These are phyloP conservation scores for Strobilomyces echinocephalus DNA, from an alignment of 768 basidiomycete genomes.

Conservation along the genomic window DNA sequence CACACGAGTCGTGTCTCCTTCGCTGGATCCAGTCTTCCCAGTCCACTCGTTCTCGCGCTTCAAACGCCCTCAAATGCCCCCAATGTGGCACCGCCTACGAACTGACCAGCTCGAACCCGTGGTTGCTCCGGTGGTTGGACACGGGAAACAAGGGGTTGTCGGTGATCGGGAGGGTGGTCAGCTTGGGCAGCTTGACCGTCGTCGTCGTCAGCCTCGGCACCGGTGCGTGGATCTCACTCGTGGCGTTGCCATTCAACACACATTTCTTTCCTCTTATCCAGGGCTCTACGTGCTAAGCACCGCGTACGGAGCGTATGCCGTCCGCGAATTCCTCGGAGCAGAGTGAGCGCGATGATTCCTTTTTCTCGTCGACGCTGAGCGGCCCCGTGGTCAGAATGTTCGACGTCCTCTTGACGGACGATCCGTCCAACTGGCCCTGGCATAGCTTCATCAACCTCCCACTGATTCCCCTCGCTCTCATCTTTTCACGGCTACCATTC, in stretches of 20 bases:
- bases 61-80: slow-evolving; percentile 73
- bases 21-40: slow-evolving; percentile 77
- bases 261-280: no score
- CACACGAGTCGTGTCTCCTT: slow-evolving; percentile 74
- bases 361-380: not conserved
- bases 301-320: slow-evolving; percentile 68
- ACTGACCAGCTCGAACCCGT: slow-evolving; percentile 60
- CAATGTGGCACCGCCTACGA: slow-evolving; percentile 69
- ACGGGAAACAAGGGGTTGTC: slow-evolving; percentile 47
- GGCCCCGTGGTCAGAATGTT: slow-evolving; percentile 46
- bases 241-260: not conserved
- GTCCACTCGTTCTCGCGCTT: slow-evolving; percentile 45
- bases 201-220: slow-evolving; percentile 54
- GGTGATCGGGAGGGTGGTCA: slow-evolving; percentile 48
- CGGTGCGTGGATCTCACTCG: slow-evolving; percentile 39
- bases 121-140: slow-evolving; percentile 47
- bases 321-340: slow-evolving; percentile 62
- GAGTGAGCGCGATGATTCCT: slow-evolving; percentile 40
- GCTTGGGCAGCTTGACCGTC: slow-evolving; percentile 45
- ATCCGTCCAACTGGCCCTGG: slow-evolving; percentile 72
- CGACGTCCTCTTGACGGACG: slow-evolving; percentile 58
- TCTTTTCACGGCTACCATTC: slow-evolving; percentile 53
- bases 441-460: slow-evolving; percentile 73
- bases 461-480: slow-evolving; percentile 61
- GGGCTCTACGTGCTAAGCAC: slow-evolving; percentile 50